Conservation (phyloP, 805 yeast genomes). For the Kodamaea leandrae region DNA sequence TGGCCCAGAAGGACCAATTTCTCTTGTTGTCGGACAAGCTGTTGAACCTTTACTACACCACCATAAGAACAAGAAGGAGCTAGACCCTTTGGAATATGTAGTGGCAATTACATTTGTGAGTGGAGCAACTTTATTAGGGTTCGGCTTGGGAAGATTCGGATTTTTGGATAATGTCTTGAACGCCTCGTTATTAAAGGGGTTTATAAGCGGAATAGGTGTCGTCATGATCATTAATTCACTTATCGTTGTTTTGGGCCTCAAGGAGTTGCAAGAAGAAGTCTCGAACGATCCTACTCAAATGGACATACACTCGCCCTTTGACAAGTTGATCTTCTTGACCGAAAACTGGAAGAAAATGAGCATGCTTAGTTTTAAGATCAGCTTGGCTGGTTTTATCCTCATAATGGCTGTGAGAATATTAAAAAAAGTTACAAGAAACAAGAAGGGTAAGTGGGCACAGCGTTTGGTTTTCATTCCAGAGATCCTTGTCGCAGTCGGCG, state of each 20-base stretch:
- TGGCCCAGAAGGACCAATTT: constrained; percentile 47
- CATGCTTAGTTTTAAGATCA: constrained; percentile 57
- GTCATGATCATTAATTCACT: constrained; percentile 58
- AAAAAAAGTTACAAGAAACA: constrained; percentile 27
- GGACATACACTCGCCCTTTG: constrained; percentile 60
- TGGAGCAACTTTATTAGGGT: constrained; percentile 67
- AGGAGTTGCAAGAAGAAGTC: constrained; percentile 39
- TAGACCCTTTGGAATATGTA: constrained; percentile 50
- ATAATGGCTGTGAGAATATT: constrained; percentile 42
- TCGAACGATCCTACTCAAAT: constrained; percentile 29
- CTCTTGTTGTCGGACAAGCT: constrained; percentile 46
- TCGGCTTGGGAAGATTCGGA: constrained; percentile 50
- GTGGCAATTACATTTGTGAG: constrained; percentile 70
- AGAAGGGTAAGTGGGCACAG: constrained; percentile 17
- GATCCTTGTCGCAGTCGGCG: constrained; percentile 68
- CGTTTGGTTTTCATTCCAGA: constrained; percentile 75
- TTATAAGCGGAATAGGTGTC: constrained; percentile 43
- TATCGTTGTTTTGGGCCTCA: constrained; percentile 70
- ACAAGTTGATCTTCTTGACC: constrained; percentile 59
- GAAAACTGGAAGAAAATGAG: constrained; percentile 50
- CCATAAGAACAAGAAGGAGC: constrained; percentile 29
- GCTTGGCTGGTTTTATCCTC: constrained; percentile 53
- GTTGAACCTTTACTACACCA: constrained; percentile 40
- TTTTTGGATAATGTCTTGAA: constrained; percentile 40
- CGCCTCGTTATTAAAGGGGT: constrained; percentile 42